Conservation (phyloP, 2,329 filamentous ascomycete species). For the Xylariaceae sp. region DNA sequence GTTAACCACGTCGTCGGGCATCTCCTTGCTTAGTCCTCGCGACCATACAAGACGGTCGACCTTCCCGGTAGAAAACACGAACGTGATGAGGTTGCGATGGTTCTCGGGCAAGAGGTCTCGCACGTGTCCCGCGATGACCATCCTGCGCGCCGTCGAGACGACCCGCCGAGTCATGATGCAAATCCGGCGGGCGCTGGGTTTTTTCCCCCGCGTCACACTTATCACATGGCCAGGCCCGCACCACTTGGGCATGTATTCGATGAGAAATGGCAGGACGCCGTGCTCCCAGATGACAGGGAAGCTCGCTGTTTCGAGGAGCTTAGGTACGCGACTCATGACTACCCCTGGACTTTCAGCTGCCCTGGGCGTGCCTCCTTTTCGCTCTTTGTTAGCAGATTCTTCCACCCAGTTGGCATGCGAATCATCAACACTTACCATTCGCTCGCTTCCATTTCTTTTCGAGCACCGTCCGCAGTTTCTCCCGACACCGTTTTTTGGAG, state of each 20-base stretch:
- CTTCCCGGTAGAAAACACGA: conserved; percentile 43
- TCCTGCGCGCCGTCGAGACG: conserved; percentile 41
- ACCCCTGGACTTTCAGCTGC: conserved; percentile 39
- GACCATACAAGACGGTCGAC: conserved; percentile 46
- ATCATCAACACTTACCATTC: conserved; percentile 28
- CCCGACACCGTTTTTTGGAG: conserved; percentile 42
- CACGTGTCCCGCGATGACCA: conserved; percentile 45
- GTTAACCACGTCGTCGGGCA: conserved; percentile 45
- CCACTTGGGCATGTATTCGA: conserved; percentile 47
- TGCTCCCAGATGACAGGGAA: conserved; percentile 50
- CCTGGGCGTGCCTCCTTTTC: conserved; percentile 31
- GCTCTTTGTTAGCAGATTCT: conserved; percentile 4
- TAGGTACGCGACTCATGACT: conserved; percentile 32
- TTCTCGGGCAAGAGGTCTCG: conserved; percentile 44
- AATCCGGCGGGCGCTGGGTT: conserved; percentile 40
- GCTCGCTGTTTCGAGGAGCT: conserved; percentile 38
- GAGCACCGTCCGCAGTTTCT: conserved; percentile 39
- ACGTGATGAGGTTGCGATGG: conserved; percentile 37
- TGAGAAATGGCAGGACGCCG: conserved; percentile 46
- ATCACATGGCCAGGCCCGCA: conserved; percentile 45
- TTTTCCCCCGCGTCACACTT: conserved; percentile 42
- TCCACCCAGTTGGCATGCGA: background rate
- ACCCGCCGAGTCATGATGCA: conserved; percentile 44
- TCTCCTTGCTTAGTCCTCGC: conserved; percentile 41
- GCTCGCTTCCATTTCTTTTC: conserved; percentile 39